Percentiles rank a stretch among this genome's conserved stretches.
Evolutionary conservation across 148 eudicot genomes (phyloP).

Genomic region (Selenicereus undatus): DNA sequence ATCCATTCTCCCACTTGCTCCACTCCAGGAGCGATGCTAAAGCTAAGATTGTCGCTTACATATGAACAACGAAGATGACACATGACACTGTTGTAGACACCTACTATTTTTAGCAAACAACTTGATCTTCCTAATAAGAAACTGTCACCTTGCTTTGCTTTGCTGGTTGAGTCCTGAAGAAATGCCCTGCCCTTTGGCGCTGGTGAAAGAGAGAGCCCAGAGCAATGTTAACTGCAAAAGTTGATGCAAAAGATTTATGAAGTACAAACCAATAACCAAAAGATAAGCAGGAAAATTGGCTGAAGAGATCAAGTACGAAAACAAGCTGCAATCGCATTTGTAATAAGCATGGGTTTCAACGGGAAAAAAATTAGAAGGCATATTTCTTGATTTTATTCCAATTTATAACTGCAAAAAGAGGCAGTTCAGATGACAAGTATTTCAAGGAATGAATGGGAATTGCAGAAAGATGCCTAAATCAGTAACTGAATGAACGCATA

Average conservation of each 20-base stretch:
- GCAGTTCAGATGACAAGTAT: too few relatives aligned
- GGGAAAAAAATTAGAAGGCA: too few relatives aligned
- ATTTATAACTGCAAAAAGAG: too few relatives aligned
- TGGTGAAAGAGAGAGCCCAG: not conserved
- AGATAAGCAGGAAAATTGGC: not conserved
- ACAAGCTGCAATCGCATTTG: too few relatives aligned
- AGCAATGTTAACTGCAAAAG: not conserved
- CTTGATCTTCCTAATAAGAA: not conserved
- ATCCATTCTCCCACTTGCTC: not conserved
- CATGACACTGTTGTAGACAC: not conserved
- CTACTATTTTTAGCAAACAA: not conserved
- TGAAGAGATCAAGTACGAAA: not conserved
- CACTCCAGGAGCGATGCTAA: not conserved
- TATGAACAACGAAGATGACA: slow-evolving; percentile 6
- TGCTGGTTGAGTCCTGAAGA: not conserved
- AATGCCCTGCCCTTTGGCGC: not conserved
- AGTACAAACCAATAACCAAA: not conserved
- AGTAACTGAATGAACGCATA: too few relatives aligned
- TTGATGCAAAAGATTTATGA: not conserved
- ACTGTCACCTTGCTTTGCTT: not conserved
- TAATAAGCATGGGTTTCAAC: too few relatives aligned
- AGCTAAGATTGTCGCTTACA: not conserved
- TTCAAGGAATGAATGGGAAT: too few relatives aligned
- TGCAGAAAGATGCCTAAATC: too few relatives aligned
- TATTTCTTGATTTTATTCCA: too few relatives aligned